These are phyloP conservation scores for Taxillus chinensis DNA, from an alignment of 164 flowering plant species.

Conservation along the genomic window DNA sequence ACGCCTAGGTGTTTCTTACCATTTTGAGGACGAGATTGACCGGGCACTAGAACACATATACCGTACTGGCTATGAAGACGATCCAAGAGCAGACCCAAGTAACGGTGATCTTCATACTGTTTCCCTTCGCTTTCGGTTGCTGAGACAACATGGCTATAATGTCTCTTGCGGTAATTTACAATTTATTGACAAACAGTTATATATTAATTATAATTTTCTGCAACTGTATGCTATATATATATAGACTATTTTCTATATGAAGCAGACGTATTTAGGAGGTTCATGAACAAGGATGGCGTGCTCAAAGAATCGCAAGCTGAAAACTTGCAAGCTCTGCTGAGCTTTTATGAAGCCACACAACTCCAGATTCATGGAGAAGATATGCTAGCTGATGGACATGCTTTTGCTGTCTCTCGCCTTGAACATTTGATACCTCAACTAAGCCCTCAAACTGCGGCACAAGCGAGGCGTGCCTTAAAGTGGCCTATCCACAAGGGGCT, in stretches of 20 bases:
- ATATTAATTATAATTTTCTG: too few relatives aligned
- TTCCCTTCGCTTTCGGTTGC: conserved; percentile 18
- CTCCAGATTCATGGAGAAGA: conserved; percentile 37
- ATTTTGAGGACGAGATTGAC: conserved; percentile 16
- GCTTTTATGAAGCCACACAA: conserved; percentile 45
- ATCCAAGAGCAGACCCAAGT: background rate
- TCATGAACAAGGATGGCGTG: conserved; percentile 26
- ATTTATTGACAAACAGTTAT: too few relatives aligned
- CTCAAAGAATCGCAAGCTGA: conserved; percentile 18
- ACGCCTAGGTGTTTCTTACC: conserved; percentile 20
- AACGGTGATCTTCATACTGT: conserved; percentile 5
- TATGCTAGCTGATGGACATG: conserved; percentile 36
- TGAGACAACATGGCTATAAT: conserved; percentile 17
- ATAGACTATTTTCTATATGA: background rate
- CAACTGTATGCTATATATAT: background rate
- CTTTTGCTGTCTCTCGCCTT: conserved; percentile 25
- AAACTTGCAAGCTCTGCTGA: conserved; percentile 30
- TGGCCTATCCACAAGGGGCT: conserved; percentile 25
- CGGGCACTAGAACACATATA: conserved; percentile 2
- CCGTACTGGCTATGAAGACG: background rate
- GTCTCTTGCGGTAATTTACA: conserved; percentile 11
- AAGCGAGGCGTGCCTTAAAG: conserved; percentile 25
- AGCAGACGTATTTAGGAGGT: conserved; percentile 32
- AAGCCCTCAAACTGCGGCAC: conserved; percentile 12
- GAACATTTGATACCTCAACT: background rate